Base-by-base conservation (phyloP, 2,329 filamentous ascomycete species). In the Phialophora verrucosa region DNA sequence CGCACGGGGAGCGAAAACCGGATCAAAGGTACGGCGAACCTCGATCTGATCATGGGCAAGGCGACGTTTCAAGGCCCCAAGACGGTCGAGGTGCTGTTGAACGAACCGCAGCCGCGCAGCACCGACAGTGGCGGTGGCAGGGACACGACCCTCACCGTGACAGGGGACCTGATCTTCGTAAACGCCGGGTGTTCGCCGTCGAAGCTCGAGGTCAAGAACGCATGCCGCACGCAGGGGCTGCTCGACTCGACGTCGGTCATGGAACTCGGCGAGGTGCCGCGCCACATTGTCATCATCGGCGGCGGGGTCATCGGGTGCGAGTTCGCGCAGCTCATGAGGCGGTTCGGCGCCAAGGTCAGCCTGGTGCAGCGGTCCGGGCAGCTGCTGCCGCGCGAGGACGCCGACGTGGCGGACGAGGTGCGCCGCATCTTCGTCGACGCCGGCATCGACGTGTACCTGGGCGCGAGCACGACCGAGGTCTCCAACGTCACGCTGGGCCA, bases 271-370 rank as follows among this genome's bases (percentile, higher is more conserved):
- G 64, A 69, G 35, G 71, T 73, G 11, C 84, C 84, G 1, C 71
- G 75, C 12, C 82, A 84, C 73, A 76, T 86, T 3, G 74, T 85
- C 42, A 79, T 86, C 1, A 66, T 86, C n/a, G 83, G 84, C 1
- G 84, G 83, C 4, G 83, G 84, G 3, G 83, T 83, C 64, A 78
- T 86, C 35, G 84, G 83, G 1, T 74, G 85, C 11, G 84, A 86
- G 69, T 86, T 85, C 67, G 83, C 79, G 1, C 84, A 86, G 73
- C 76, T 85, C 29, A 83, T 85, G 73, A 75, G 79, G 0, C 77
- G 84, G 20, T 74, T 86, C 14, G 83, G 84, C 0, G 77, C 82
- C 2, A 74, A 79, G 32, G 83, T 86, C 50, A 83, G 81, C 1
- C 73, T 86, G 53, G 63, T 85, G 3, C 82, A 85, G 72, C 74